Percentiles rank a stretch among this genome's conserved stretches.
phyloP scores from a whole-genome alignment of 768 basidiomycete genomes.

The Lentinula edodes region DNA sequence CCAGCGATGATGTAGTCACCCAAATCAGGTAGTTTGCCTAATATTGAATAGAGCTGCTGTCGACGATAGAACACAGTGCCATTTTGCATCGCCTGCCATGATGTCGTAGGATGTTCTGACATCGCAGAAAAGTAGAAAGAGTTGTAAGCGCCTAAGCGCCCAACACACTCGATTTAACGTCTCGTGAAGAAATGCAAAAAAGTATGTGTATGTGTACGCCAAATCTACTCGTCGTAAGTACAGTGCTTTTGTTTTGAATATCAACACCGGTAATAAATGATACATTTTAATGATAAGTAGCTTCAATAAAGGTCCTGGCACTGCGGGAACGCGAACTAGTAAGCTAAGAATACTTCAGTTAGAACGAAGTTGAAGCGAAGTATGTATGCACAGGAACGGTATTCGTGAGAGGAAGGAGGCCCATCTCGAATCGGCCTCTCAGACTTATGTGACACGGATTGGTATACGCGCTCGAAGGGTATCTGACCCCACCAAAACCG shows the following conservation, averaged over 20 bases:
- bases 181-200: background rate
- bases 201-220: background rate
- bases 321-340: background rate
- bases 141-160: background rate
- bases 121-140: constrained; percentile 16
- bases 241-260: background rate
- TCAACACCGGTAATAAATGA: background rate
- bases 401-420: background rate
- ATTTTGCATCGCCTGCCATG: constrained; percentile 90
- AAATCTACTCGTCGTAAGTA: background rate
- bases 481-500: constrained; percentile 61
- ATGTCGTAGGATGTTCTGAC: constrained; percentile 67
- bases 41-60: constrained; percentile 78
- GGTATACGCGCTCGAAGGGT: constrained; percentile 58
- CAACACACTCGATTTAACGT: background rate
- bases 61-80: constrained; percentile 84
- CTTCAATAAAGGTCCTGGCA: background rate
- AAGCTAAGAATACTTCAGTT: background rate
- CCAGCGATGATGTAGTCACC: constrained; percentile 76
- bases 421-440: background rate
- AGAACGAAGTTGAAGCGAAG: background rate
- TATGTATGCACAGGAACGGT: background rate
- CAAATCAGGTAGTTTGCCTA: constrained; percentile 74
- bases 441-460: constrained; percentile 45
- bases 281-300: background rate